Conservation (phyloP, 352 stramenopile species). For the Phytophthora megakarya region DNA sequence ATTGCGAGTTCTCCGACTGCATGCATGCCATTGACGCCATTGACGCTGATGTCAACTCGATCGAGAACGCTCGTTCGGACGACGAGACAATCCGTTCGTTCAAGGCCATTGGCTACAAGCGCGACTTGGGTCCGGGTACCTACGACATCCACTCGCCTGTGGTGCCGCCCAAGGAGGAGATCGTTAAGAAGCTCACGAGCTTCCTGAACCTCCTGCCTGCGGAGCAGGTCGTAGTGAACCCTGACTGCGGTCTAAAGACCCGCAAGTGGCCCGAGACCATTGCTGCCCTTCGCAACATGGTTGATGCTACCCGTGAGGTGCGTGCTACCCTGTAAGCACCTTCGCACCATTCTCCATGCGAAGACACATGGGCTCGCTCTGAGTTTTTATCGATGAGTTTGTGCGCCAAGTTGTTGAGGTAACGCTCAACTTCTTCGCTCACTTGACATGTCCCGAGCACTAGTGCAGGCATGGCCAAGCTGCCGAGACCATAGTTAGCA, state of each 20-base stretch:
- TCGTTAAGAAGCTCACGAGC: conserved; percentile 87
- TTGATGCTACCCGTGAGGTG: conserved; percentile 79
- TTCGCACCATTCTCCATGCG: background rate
- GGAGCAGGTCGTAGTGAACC: conserved; percentile 89
- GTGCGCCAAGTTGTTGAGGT: conserved; percentile 35
- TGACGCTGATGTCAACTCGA: conserved; percentile 95
- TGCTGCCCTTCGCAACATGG: conserved; percentile 88
- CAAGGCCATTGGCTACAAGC: conserved; percentile 89
- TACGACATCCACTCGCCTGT: conserved; percentile 96
- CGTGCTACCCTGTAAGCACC: conserved; percentile 58
- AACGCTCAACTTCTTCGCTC: conserved; percentile 34
- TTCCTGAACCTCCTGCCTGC: conserved; percentile 85
- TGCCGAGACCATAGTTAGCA: conserved; percentile 47
- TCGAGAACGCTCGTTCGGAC: conserved; percentile 92
- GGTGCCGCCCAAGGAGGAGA: conserved; percentile 87
- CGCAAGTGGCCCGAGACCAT: conserved; percentile 93
- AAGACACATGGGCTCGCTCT: conserved; percentile 31
- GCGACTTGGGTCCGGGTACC: conserved; percentile 89
- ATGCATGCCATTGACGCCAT: conserved; percentile 93
- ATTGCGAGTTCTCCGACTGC: conserved; percentile 95
- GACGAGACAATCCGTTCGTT: conserved; percentile 92
- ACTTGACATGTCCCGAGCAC: conserved; percentile 37
- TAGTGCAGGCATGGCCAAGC: conserved; percentile 35
- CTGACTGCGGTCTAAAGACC: conserved; percentile 94
- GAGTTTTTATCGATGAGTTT: conserved; percentile 34